Evolutionary conservation across 371 early-diverging fungal species (phyloP).

Genomic region (Syncephalastrum sp.): DNA sequence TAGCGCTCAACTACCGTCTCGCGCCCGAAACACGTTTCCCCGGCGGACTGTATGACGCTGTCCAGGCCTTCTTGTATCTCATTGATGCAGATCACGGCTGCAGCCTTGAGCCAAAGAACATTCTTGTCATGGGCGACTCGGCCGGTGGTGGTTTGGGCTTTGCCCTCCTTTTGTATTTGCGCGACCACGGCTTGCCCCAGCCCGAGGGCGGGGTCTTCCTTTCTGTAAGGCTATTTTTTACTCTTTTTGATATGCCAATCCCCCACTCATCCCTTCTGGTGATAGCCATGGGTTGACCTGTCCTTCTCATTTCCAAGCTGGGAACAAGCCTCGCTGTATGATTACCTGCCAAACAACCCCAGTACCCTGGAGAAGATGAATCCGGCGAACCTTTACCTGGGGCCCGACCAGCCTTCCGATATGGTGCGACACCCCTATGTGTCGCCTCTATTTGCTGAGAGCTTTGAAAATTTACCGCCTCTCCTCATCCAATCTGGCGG

Average conservation of each 20-base stretch:
- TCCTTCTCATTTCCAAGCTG: conserved; percentile 38
- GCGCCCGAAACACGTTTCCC: conserved; percentile 83
- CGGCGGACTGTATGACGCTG: conserved; percentile 73
- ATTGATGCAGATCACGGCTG: conserved; percentile 34
- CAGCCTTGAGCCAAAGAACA: conserved; percentile 53
- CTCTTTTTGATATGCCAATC: not conserved
- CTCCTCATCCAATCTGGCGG: conserved; percentile 60
- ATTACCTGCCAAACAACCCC: conserved; percentile 33
- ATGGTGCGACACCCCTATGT: conserved; percentile 40
- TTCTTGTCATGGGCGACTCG: conserved; percentile 79
- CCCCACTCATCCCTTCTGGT: not conserved
- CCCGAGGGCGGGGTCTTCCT: conserved; percentile 42
- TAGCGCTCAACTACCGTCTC: conserved; percentile 70
- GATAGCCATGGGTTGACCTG: conserved; percentile 45
- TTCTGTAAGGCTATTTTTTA: conserved; percentile 19
- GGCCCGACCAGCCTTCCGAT: conserved; percentile 18
- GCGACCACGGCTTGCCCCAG: conserved; percentile 49
- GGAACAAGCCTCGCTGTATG: conserved; percentile 28
- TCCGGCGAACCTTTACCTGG: conserved; percentile 33
- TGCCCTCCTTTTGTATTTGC: conserved; percentile 49
- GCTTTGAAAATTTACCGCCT: conserved; percentile 51
- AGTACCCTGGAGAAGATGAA: conserved; percentile 13
- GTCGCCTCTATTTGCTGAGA: conserved; percentile 41
- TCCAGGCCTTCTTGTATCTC: conserved; percentile 67
- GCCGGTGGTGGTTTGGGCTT: conserved; percentile 66